Base-by-base conservation (phyloP, 106 monocot species). In the Hemerocallis citrina region DNA sequence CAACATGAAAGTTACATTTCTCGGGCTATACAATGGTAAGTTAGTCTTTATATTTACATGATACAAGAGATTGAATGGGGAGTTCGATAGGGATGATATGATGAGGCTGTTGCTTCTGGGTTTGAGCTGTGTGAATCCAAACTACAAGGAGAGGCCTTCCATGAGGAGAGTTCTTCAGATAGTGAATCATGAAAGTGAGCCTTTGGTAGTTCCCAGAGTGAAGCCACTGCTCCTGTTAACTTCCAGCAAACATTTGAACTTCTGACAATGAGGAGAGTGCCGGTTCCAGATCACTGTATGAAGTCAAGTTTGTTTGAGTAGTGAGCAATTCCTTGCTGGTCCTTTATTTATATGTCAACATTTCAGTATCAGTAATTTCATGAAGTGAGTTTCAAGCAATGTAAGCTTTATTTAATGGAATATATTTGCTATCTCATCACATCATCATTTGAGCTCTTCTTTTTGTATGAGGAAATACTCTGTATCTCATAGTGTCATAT, bases 141-240 rank as follows among this genome's bases (percentile, higher is more conserved):
- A 67, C 14, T 62, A 29, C 52, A 17, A 12, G 5, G 67, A 58
- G 41, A 65, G 83, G 41, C 83, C 83, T 6, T 37, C 71, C 2
- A 78, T 83, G 83, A 67, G 83, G 28, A 44, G 58, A 23, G 75
- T 75, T 2, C 20, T 78, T 14, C 78, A 68, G 70, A 68, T 74
- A 8, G 70, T 83, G 27, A 67, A 54, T 22, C 27, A 15, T 6
- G 82, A 74, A 43, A 66, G 35, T 6, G 77, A 74, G 61, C 43
- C 43, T 2, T 0, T 44, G 39, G 22, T 3, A 0, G 74, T 83
- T 11, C 77, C 82, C 0, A 81, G 21, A 17, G 49, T 16, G 34
- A 81, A 72, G 64, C 75, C 81, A 1, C 15, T 56, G 51, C 58
- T 68, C 24, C 27, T 45, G 28, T 63, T 76, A 16, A 58, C 50